Conservation (phyloP, 2,329 filamentous ascomycete species). For the Ophiostoma tasmaniense region DNA sequence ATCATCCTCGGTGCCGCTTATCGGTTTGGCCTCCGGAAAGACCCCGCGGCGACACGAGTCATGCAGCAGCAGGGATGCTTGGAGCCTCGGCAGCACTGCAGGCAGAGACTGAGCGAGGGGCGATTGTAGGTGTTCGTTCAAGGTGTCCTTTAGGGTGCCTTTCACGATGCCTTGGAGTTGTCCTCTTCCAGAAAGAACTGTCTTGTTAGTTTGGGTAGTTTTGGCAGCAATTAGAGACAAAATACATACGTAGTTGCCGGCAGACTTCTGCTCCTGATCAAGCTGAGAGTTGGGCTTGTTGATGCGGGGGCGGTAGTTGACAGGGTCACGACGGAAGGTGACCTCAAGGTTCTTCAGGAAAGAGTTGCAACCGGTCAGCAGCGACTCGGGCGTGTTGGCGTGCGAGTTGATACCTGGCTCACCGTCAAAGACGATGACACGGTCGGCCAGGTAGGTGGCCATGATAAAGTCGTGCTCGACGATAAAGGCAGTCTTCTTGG, state of each 20-base stretch:
- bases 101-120: background rate
- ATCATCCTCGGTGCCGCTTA: slow-evolving; percentile 27
- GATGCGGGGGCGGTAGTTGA: slow-evolving; percentile 93
- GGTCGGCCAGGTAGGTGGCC: slow-evolving; percentile 61
- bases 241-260: slow-evolving; percentile 70
- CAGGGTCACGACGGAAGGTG: slow-evolving; percentile 95
- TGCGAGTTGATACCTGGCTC: slow-evolving; percentile 79
- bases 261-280: slow-evolving; percentile 93
- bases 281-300: slow-evolving; percentile 95
- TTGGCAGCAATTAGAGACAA: background rate
- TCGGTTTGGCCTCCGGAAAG: slow-evolving; percentile 13
- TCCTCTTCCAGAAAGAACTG: slow-evolving; percentile 85
- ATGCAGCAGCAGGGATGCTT: slow-evolving; percentile 9
- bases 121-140: slow-evolving; percentile 1
- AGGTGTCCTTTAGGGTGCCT: slow-evolving; percentile 44
- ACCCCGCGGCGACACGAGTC: slow-evolving; percentile 12
- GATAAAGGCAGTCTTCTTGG: slow-evolving; percentile 98
- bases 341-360: slow-evolving; percentile 97
- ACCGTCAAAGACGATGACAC: slow-evolving; percentile 97
- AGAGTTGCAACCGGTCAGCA: slow-evolving; percentile 90
- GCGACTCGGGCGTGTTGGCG: slow-evolving; percentile 82
- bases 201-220: slow-evolving; percentile 32
- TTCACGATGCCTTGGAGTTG: slow-evolving; percentile 50
- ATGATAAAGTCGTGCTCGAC: slow-evolving; percentile 99
- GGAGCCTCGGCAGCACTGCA: background rate